phyloP scores from a whole-genome alignment of 306 rosid species.

The Quercus glauca region DNA sequence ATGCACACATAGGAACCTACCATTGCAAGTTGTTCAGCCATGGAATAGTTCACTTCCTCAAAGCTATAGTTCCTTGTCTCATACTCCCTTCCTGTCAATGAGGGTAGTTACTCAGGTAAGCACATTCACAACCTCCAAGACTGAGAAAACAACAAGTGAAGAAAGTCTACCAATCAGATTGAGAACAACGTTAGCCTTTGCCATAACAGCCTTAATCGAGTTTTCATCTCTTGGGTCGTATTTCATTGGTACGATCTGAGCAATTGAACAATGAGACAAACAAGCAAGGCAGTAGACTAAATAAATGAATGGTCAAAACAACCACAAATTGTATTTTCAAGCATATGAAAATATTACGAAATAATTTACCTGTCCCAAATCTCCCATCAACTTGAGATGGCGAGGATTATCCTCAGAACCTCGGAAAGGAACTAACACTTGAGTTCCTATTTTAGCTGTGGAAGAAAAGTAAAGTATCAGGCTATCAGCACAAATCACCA shows the following conservation, averaged over 20 bases:
- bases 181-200: slow-evolving; percentile 92
- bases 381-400: slow-evolving; percentile 97
- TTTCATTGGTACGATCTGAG: slow-evolving; percentile 94
- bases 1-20: slow-evolving; percentile 31
- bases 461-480: slow-evolving; percentile 16
- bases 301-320: not conserved
- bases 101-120: slow-evolving; percentile 23
- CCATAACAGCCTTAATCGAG: slow-evolving; percentile 96
- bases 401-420: slow-evolving; percentile 94
- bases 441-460: slow-evolving; percentile 98
- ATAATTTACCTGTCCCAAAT: slow-evolving; percentile 88
- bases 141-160: slow-evolving; percentile 6
- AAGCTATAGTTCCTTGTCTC: slow-evolving; percentile 96
- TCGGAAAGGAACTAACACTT: slow-evolving; percentile 91
- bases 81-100: slow-evolving; percentile 84
- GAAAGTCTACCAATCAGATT: slow-evolving; percentile 78
- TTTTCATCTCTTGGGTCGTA: slow-evolving; percentile 90
- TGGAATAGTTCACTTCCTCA: slow-evolving; percentile 84
- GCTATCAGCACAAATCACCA: slow-evolving; percentile 22
- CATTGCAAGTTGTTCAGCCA: slow-evolving; percentile 90
- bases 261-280: slow-evolving; percentile 21
- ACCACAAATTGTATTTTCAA: slow-evolving; percentile 2
- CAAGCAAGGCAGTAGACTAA: slow-evolving; percentile 23
- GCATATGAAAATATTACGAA: slow-evolving; percentile 13
- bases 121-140: slow-evolving; percentile 19